Base-by-base conservation (phyloP, 345 rosid genomes). In the Linum usitatissimum region DNA sequence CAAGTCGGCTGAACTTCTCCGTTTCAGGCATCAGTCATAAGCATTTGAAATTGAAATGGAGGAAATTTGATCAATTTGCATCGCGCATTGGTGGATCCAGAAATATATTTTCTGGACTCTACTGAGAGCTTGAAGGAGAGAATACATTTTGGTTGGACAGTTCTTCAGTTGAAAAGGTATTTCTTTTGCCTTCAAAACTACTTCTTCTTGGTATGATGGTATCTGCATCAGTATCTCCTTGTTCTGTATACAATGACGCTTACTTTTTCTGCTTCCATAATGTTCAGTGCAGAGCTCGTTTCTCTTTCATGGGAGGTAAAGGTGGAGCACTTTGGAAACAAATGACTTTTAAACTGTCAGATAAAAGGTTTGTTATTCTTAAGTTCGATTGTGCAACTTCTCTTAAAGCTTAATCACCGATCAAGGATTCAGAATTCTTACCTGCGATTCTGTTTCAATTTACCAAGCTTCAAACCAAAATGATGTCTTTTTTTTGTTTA, bases 141-240 rank as follows among this genome's bases (percentile, higher is more conserved):
- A 84, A 90, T 75, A 75, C 97, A 10, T 93, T 93, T 76, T 93
- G 99, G 99, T 76, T 93, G 79, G 99, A 90, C 75, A 92, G 97
- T 73, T 87, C 99, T 64, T 92, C 94, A 19, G 77, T 63, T 64
- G 99, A 92, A 71, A 92, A 85, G 97, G 97, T 92, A 53, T 9
- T 71, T 76, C 59, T 61, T 57, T 53, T 68, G 17, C 36, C 39
- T 19, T 53, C 20, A 10, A 15, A 31, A 57, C 64, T 30, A 18
- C 13, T 14, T 56, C 28, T 42, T 38, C 17, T 31, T 55, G 56
- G 59, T 23, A 23, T 23, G 28, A 23, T 23, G 28, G 28, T 12
- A 5, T 54, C n/a, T 57, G n/a, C 17, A 23, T 39, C 28, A 34
- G 18, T 28, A 18, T 57, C 23, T 36, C 10, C 21, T 4, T 34